Percentiles rank a stretch among this genome's conserved stretches.
These are phyloP conservation scores for Astragalus membranaceus DNA, from an alignment of 306 rosid genomes.

Conservation along the genomic window DNA sequence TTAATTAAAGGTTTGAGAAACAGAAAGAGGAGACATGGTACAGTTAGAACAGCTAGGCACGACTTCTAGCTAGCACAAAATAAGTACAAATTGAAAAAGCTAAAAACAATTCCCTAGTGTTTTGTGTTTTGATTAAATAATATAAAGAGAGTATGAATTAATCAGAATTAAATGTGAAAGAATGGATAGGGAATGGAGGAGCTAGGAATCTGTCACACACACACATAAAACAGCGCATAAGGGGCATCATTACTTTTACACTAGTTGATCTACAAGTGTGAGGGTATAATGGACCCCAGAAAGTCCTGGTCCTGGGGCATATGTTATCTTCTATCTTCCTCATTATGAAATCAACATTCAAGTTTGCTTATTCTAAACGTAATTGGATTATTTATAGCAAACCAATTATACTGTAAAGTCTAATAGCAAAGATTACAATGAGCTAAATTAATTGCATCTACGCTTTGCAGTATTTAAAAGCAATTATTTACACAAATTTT, in stretches of 20 bases:
- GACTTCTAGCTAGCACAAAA: background rate
- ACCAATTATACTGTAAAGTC: background rate
- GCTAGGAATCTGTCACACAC: slow-evolving; percentile 22
- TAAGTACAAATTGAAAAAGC: background rate
- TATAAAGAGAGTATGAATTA: background rate
- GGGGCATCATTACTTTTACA: slow-evolving; percentile 27
- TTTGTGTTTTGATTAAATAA: background rate
- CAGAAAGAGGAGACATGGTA: background rate
- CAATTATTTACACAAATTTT: background rate
- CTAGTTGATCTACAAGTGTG: slow-evolving; percentile 15
- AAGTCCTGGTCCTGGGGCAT: slow-evolving; percentile 16
- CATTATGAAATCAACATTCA: slow-evolving; percentile 18
- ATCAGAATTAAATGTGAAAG: background rate
- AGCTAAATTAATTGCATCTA: background rate
- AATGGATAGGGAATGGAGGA: slow-evolving; percentile 7
- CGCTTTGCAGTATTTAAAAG: background rate
- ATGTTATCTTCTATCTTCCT: slow-evolving; percentile 25
- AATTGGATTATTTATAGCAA: background rate
- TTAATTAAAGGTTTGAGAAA: background rate
- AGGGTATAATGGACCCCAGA: slow-evolving; percentile 34
- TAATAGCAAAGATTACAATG: background rate
- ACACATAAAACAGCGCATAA: slow-evolving; percentile 18
- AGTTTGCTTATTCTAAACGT: slow-evolving; percentile 31
- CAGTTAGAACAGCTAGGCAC: slow-evolving; percentile 17
- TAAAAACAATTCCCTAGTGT: background rate